Evolutionary conservation across 1,284 basidiomycete species (phyloP).

Genomic region (Heterobasidion parviporum): DNA sequence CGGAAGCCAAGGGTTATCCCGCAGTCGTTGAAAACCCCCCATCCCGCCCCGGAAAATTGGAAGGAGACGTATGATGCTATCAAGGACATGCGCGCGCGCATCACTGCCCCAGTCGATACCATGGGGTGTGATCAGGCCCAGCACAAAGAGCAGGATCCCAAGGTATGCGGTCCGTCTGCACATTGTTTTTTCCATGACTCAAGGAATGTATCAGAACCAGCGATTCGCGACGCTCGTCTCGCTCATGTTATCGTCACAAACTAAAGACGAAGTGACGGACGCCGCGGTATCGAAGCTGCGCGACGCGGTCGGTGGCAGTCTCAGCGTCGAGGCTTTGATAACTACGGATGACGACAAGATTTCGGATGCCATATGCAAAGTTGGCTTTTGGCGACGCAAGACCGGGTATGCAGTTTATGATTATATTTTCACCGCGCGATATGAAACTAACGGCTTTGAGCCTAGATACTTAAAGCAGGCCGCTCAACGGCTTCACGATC

Average conservation of each 20-base stretch:
- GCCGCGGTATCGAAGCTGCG: slow-evolving; percentile 79
- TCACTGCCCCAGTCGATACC: slow-evolving; percentile 82
- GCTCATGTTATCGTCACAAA: slow-evolving; percentile 93
- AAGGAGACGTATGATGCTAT: slow-evolving; percentile 69
- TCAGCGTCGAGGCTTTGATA: slow-evolving; percentile 71
- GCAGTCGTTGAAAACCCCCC: slow-evolving; percentile 54
- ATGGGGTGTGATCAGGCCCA: slow-evolving; percentile 82
- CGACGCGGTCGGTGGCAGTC: slow-evolving; percentile 61
- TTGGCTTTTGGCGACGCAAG: slow-evolving; percentile 91
- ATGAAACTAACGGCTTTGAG: neutral
- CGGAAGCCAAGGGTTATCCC: slow-evolving; percentile 40
- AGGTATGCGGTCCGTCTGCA: slow-evolving; percentile 32
- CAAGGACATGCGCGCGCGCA: slow-evolving; percentile 65
- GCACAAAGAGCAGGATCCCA: slow-evolving; percentile 51
- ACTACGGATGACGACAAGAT: slow-evolving; percentile 58
- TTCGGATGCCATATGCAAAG: slow-evolving; percentile 74
- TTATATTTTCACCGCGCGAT: neutral
- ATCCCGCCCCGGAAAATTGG: slow-evolving; percentile 72
- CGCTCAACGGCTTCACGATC: slow-evolving; percentile 57
- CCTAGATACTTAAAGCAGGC: slow-evolving; percentile 66
- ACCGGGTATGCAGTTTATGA: slow-evolving; percentile 44
- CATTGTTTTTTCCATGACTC: neutral
- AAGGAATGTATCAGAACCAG: slow-evolving; percentile 41
- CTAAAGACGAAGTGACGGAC: slow-evolving; percentile 88
- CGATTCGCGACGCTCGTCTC: slow-evolving; percentile 85